These are phyloP conservation scores for Trichosporon ovoides DNA, from an alignment of 1,284 basidiomycete genomes.

Conservation along the genomic window DNA sequence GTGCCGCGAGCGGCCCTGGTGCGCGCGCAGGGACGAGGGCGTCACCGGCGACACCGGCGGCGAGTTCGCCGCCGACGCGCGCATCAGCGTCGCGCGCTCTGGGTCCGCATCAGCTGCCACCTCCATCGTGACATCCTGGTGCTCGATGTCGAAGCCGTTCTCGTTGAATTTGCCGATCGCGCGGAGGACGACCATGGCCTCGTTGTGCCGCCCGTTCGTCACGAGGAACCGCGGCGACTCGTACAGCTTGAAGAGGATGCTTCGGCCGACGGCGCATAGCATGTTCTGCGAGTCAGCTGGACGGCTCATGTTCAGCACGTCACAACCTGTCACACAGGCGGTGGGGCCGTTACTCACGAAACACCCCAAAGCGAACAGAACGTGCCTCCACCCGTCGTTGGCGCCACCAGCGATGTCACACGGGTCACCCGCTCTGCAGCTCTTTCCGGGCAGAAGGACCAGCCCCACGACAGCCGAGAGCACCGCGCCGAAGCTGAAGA, in stretches of 20 bases:
- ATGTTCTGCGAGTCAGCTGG: slow-evolving; percentile 60
- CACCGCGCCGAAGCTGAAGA: slow-evolving; percentile 88
- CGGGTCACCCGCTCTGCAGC: slow-evolving; percentile 54
- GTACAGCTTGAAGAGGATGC: slow-evolving; percentile 81
- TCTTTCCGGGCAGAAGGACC: slow-evolving; percentile 67
- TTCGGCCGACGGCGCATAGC: slow-evolving; percentile 75
- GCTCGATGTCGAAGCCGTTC: slow-evolving; percentile 58
- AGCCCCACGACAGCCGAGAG: slow-evolving; percentile 72
- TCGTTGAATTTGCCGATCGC: slow-evolving; percentile 82
- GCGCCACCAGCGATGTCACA: slow-evolving; percentile 57
- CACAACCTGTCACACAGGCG: not conserved
- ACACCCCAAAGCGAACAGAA: slow-evolving; percentile 66
- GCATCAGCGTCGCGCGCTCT: not conserved
- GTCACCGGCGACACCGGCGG: slow-evolving; percentile 12
- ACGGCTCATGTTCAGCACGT: not conserved
- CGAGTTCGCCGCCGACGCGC: not conserved
- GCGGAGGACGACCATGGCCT: slow-evolving; percentile 73
- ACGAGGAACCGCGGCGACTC: slow-evolving; percentile 91
- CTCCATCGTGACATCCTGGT: slow-evolving; percentile 59
- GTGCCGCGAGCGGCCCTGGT: not conserved
- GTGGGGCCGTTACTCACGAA: slow-evolving; percentile 54
- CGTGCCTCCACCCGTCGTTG: slow-evolving; percentile 81
- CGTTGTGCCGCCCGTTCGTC: slow-evolving; percentile 69
- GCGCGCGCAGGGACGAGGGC: slow-evolving; percentile 4
- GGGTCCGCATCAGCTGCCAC: slow-evolving; percentile 1